Conservation (phyloP, 805 yeast species). For the Candida pini region DNA sequence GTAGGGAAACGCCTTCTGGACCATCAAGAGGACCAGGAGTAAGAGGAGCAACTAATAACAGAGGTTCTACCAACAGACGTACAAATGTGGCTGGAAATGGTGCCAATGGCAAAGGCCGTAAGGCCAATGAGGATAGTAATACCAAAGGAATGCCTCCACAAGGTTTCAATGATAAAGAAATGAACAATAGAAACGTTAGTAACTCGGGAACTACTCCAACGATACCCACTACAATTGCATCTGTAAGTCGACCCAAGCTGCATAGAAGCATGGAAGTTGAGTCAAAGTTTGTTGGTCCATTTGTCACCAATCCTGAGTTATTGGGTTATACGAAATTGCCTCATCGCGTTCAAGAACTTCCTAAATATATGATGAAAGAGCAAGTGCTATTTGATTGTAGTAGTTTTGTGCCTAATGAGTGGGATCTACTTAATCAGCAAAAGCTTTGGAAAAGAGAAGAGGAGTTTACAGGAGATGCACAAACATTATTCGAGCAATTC, state of each 20-base stretch:
- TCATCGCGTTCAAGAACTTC: constrained; percentile 16
- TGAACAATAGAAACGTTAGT: neutral
- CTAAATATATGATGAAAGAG: constrained; percentile 28
- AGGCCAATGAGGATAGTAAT: neutral
- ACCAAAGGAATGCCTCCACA: neutral
- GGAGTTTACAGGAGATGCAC: constrained; percentile 44
- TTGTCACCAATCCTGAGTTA: constrained; percentile 23
- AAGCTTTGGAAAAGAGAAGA: constrained; percentile 50
- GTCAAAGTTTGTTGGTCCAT: constrained; percentile 25
- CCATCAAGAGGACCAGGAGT: constrained; percentile 3
- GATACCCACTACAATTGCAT: neutral
- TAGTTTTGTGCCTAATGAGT: constrained; percentile 36
- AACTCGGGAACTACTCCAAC: neutral
- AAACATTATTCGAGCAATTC: constrained; percentile 68
- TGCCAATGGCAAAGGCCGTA: neutral
- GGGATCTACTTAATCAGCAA: constrained; percentile 76
- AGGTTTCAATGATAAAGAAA: neutral
- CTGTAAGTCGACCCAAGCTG: neutral
- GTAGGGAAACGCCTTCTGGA: neutral
- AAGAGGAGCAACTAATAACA: constrained; percentile 1
- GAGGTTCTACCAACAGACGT: neutral
- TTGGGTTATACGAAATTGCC: constrained; percentile 23
- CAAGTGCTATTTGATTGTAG: constrained; percentile 31
- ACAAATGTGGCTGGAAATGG: neutral
- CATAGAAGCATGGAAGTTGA: constrained; percentile 12